Base-by-base conservation (phyloP, 805 yeast species). In the Saturnispora halmiae region DNA sequence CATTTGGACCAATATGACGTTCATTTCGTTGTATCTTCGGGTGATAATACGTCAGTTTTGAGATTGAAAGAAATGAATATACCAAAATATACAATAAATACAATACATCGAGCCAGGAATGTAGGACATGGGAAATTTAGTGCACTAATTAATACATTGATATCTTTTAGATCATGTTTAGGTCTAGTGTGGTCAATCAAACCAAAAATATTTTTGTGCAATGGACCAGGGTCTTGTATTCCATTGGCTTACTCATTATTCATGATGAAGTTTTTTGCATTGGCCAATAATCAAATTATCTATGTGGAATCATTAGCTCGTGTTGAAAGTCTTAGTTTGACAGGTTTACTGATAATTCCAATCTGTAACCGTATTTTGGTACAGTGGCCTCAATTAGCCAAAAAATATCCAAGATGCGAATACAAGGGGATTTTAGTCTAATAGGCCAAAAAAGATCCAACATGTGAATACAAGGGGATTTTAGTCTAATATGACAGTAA, bases 241-340 rank as follows among this genome's bases (percentile, higher is more conserved):
- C 80, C 88, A 2, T 55, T 84, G 20, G 79, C 83, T 16, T 71
- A 73, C 41, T 63, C 73, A 2, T 53, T 78, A n/a, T 73, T 79
- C 41, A 18, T 66, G 1, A 53, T 76, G 48, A 76, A 76, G 48
- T 62, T 61, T 38, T 37, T 70, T 11, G 79, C 75, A 0, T 27
- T 68, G 2, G 60, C 68, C 31, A 52, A 54, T 20, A 74, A 85
- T 0, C 64, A 72, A 41, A 78, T 92, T 19, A 59, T 92, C 1
- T 92, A 90, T 54, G 65, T 90, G 20, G 97, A 90, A 59, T 79
- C 92, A 36, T 65, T 90, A 31, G 96, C 97, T 0, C 66, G 97
- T 31, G 95, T 87, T 8, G 66, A 69, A 40, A 62, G 65, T 2
- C 66, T 92, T 39, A 86, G 96, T 53, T 61, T 87, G 25, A 77